phyloP scores from a whole-genome alignment of 331 rosid species.

The Rhamnella rubrinervis region DNA sequence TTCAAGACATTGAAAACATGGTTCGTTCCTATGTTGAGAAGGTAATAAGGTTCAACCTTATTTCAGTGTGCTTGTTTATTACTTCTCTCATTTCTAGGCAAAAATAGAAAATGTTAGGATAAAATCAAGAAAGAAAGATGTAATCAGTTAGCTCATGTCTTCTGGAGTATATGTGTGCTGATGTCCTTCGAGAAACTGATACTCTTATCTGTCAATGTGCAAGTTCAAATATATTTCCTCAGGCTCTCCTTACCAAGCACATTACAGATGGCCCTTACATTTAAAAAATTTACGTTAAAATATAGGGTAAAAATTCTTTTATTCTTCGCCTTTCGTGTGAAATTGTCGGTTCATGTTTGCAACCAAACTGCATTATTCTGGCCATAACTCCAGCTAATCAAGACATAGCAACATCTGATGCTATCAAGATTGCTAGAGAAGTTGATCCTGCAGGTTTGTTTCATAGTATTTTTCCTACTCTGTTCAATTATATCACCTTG shows the following conservation, averaged over 20 bases:
- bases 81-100: too few relatives aligned
- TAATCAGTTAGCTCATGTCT: too few relatives aligned
- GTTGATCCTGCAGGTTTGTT: slow-evolving; percentile 71
- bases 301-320: neutral
- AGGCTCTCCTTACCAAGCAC: neutral
- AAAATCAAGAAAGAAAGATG: too few relatives aligned
- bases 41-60: slow-evolving; percentile 33
- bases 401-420: slow-evolving; percentile 86
- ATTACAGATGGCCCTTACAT: neutral
- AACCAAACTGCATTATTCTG: slow-evolving; percentile 81
- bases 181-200: too few relatives aligned
- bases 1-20: slow-evolving; percentile 64
- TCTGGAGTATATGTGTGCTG: too few relatives aligned
- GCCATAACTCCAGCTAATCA: slow-evolving; percentile 90
- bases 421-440: slow-evolving; percentile 68
- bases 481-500: slow-evolving; percentile 12
- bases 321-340: neutral
- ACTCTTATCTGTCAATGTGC: too few relatives aligned
- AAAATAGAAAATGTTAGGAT: too few relatives aligned
- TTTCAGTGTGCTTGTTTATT: neutral
- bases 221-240: too few relatives aligned
- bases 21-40: slow-evolving; percentile 71
- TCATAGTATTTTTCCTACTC: slow-evolving; percentile 3
- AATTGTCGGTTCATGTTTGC: slow-evolving; percentile 26
- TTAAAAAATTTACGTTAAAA: too few relatives aligned